A percentile compares a stretch with the other conserved stretches of the same genome.
Evolutionary conservation across 2,329 filamentous ascomycete species (phyloP).

Genomic region (Corniculantispora saksenae): DNA sequence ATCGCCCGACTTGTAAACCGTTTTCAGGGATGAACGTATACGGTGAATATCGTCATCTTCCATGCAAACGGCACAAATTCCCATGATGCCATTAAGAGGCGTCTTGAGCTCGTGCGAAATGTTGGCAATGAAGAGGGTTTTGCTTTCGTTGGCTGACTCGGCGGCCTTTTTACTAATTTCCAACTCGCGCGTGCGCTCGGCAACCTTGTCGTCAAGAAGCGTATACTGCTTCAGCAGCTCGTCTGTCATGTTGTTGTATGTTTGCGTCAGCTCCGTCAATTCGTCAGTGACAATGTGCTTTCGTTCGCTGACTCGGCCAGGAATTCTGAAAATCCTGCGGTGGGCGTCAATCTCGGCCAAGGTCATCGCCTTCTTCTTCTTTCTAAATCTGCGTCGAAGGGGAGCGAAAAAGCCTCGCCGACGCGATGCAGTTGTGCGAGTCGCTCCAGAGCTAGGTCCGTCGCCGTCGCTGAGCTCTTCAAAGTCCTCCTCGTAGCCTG

Average conservation of each 20-base stretch:
- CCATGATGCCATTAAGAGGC: constrained; percentile 91
- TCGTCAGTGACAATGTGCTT: constrained; percentile 82
- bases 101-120: constrained; percentile 89
- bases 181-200: constrained; percentile 78
- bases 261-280: constrained; percentile 76
- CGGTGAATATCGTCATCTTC: constrained; percentile 77
- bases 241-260: constrained; percentile 93
- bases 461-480: constrained; percentile 39
- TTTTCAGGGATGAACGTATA: constrained; percentile 80
- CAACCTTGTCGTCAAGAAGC: constrained; percentile 80
- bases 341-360: constrained; percentile 37
- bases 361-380: constrained; percentile 30
- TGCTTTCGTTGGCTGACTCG: constrained; percentile 94
- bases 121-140: constrained; percentile 96
- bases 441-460: constrained; percentile 45
- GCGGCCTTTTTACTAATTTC: constrained; percentile 90
- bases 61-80: constrained; percentile 93
- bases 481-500: constrained; percentile 53
- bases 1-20: constrained; percentile 87
- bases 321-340: constrained; percentile 75
- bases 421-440: constrained; percentile 42
- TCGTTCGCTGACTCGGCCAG: constrained; percentile 74
- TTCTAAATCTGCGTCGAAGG: constrained; percentile 40
- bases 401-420: constrained; percentile 37
- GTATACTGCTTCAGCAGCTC: constrained; percentile 86